These are phyloP conservation scores for Pythium utonaiense DNA, from an alignment of 352 stramenopile genomes.

Conservation along the genomic window DNA sequence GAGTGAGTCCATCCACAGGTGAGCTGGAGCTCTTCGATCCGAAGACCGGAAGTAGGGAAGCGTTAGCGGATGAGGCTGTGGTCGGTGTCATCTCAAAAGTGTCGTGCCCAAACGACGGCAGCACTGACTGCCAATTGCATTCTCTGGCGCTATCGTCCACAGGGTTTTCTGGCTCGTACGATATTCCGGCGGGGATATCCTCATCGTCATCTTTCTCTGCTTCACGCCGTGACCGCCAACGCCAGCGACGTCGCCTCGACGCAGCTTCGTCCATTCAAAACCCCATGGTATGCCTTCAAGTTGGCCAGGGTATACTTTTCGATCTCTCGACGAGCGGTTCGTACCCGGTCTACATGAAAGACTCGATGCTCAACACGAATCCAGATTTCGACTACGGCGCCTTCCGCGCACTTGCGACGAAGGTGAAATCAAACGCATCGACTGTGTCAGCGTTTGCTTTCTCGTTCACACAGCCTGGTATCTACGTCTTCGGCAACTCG, in stretches of 20 bases:
- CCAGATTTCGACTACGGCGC: constrained; percentile 87
- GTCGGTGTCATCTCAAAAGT: constrained; percentile 49
- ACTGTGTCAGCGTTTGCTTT: constrained; percentile 83
- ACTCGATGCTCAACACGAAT: constrained; percentile 95
- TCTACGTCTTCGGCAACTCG: constrained; percentile 89
- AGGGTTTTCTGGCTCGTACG: constrained; percentile 67
- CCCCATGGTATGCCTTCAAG: constrained; percentile 83
- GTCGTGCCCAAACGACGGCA: constrained; percentile 31
- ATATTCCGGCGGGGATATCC: constrained; percentile 25
- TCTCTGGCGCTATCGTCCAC: constrained; percentile 39
- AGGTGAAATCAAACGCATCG: constrained; percentile 53
- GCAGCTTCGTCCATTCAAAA: constrained; percentile 45
- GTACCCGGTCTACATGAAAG: constrained; percentile 93
- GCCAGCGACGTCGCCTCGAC: constrained; percentile 18
- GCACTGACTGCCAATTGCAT: constrained; percentile 48
- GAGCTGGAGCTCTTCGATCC: constrained; percentile 67
- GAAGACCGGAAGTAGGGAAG: constrained; percentile 25
- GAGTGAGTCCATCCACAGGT: constrained; percentile 28
- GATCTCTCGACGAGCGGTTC: constrained; percentile 70
- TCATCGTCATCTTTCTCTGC: constrained; percentile 14
- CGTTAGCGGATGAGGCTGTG: constrained; percentile 12
- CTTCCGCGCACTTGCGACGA: constrained; percentile 72
- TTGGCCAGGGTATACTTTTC: constrained; percentile 86
- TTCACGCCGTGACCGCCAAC: background rate
- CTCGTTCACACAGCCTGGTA: constrained; percentile 78